Base-by-base conservation (phyloP, 345 rosid species). In the Arabis alpina region DNA sequence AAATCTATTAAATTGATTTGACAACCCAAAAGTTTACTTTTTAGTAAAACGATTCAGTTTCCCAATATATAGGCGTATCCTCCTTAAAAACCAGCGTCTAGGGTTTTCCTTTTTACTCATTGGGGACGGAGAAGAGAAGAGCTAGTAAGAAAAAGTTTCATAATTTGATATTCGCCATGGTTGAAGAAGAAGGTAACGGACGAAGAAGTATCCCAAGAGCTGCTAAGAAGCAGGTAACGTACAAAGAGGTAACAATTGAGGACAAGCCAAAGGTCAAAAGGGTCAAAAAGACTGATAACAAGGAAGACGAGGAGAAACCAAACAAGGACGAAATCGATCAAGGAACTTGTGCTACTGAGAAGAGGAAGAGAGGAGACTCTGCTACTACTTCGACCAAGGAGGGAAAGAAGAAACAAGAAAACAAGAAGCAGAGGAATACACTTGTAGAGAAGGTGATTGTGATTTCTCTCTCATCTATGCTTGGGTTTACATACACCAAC, bases 151-250 rank as follows among this genome's bases (percentile, higher is more conserved):
- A n/a, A n/a, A n/a, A n/a, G n/a, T n/a, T n/a, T n/a, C n/a, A n/a
- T n/a, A n/a, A n/a, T 55, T 34, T 36, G 37, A 34, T n/a, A 14
- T 3, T 11, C 13, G 49, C 14, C 8, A 72, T 63, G 76, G 61
- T 41, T 51, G 32, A 61, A 1, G 53, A 61, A 14, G 66, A 45
- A 42, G 15, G 9, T 5, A 54, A n/a, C 23, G 41, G n/a, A n/a
- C n/a, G n/a, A n/a, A n/a, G n/a, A n/a, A n/a, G n/a, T n/a, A n/a
- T n/a, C n/a, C n/a, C n/a, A n/a, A n/a, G n/a, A n/a, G n/a, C n/a
- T n/a, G n/a, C n/a, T n/a, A n/a, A n/a, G n/a, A n/a, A n/a, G n/a
- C n/a, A n/a, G n/a, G n/a, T n/a, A n/a, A n/a, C n/a, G n/a, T n/a
- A n/a, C n/a, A n/a, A n/a, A n/a, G n/a, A n/a, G n/a, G n/a, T n/a